These are phyloP conservation scores for Symbiodinium pilosum DNA, from an alignment of 73 alveolate species.

Conservation along the genomic window DNA sequence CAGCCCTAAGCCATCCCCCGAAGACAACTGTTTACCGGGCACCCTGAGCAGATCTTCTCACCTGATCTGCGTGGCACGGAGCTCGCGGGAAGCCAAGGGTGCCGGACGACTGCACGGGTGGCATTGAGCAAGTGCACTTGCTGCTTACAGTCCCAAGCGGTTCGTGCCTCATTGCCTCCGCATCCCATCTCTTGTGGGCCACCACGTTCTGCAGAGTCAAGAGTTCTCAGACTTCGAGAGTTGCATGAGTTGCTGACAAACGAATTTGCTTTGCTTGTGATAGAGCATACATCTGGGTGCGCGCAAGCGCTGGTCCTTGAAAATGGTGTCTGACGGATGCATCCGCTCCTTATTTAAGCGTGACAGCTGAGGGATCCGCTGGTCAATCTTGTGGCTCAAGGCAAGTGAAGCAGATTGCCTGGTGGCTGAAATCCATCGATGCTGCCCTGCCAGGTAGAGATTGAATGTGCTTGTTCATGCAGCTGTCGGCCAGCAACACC, in stretches of 20 bases:
- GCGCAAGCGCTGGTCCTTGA: slow-evolving; percentile 59
- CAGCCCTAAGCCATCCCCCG: too few relatives aligned
- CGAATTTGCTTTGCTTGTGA: neutral
- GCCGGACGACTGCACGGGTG: neutral
- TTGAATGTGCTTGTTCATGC: neutral
- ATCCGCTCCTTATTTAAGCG: slow-evolving; percentile 17
- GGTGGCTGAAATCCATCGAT: slow-evolving; percentile 67
- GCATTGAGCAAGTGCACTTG: too few relatives aligned
- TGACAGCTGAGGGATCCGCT: too few relatives aligned
- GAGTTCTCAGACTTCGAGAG: neutral
- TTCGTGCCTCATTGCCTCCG: slow-evolving; percentile 65
- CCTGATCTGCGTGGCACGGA: neutral
- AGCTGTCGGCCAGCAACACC: neutral
- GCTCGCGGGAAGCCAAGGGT: neutral
- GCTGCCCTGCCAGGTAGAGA: slow-evolving; percentile 51
- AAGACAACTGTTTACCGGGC: too few relatives aligned
- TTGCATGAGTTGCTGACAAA: too few relatives aligned
- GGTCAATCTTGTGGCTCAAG: too few relatives aligned
- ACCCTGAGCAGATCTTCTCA: neutral
- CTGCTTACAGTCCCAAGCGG: neutral
- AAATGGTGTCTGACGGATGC: slow-evolving; percentile 79
- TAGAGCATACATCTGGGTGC: too few relatives aligned
- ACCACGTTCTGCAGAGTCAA: slow-evolving; percentile 49
- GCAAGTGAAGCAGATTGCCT: too few relatives aligned
- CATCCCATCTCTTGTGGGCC: slow-evolving; percentile 79